Conservation (phyloP, 129 eudicot genomes). For the Heracleum sosnowskyi region DNA sequence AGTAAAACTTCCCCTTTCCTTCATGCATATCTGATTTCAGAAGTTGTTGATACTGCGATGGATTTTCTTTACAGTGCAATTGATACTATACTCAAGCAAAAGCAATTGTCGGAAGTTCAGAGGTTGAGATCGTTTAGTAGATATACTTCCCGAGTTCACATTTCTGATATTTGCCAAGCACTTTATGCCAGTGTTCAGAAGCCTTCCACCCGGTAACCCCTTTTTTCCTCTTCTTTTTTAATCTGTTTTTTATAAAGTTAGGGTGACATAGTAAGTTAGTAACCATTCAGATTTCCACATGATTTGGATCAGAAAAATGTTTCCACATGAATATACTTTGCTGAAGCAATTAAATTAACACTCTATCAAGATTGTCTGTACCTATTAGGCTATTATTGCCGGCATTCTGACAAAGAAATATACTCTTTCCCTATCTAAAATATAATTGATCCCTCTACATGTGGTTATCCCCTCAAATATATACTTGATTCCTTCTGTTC, state of each 20-base stretch:
- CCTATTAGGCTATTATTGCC: not conserved
- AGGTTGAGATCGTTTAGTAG: slow-evolving; percentile 47
- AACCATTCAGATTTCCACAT: too few relatives aligned
- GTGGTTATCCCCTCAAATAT: too few relatives aligned
- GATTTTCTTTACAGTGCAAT: slow-evolving; percentile 56
- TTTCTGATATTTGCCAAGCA: slow-evolving; percentile 81
- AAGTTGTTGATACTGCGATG: not conserved
- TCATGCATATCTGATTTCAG: not conserved
- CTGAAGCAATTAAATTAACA: not conserved
- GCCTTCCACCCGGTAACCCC: slow-evolving; percentile 49
- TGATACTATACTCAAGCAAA: slow-evolving; percentile 57
- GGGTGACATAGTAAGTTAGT: not conserved
- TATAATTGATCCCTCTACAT: not conserved
- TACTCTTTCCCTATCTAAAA: not conserved
- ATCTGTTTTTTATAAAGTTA: not conserved
- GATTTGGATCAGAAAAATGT: not conserved
- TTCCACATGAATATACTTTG: not conserved
- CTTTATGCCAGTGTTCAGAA: slow-evolving; percentile 45
- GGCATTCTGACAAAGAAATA: not conserved
- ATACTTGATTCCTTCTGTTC: too few relatives aligned
- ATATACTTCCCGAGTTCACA: slow-evolving; percentile 78
- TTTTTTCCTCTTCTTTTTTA: not conserved
- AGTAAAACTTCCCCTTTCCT: not conserved
- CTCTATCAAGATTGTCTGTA: not conserved
- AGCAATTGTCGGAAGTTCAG: slow-evolving; percentile 48